phyloP scores from a whole-genome alignment of 257 asterid genomes.

The Nemophila menziesii region DNA sequence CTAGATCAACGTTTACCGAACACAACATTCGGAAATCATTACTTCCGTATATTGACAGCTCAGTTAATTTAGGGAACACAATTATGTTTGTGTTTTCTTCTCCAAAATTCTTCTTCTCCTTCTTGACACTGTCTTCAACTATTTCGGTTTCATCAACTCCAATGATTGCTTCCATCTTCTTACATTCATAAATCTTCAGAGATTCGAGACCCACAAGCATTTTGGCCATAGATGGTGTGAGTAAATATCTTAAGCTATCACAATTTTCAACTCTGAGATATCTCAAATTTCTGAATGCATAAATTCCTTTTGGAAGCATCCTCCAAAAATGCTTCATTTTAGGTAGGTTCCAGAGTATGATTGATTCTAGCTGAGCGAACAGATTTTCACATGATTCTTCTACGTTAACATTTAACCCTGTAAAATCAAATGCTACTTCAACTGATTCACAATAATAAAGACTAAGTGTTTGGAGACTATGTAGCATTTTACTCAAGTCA shows the following conservation, averaged over 20 bases:
- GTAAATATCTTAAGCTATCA: background rate
- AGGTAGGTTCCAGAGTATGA: background rate
- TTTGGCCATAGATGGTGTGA: constrained; percentile 2
- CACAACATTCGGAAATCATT: too few relatives aligned
- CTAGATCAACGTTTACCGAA: too few relatives aligned
- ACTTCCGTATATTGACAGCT: too few relatives aligned
- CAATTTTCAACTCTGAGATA: background rate
- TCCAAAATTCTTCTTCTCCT: too few relatives aligned
- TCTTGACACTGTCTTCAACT: background rate
- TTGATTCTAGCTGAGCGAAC: constrained; percentile 1
- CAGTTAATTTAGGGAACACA: too few relatives aligned
- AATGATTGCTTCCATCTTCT: constrained; percentile 2
- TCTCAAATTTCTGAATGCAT: background rate
- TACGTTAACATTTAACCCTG: background rate
- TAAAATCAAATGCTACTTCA: background rate
- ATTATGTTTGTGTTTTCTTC: too few relatives aligned
- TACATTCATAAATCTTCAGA: background rate
- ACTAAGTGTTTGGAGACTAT: background rate
- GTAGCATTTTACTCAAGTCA: constrained; percentile 1
- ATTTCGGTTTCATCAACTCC: background rate
- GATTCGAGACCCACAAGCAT: background rate
- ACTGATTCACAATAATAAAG: background rate
- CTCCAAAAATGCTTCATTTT: background rate
- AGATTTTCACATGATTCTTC: background rate
- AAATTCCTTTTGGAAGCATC: constrained; percentile 1